phyloP scores from a whole-genome alignment of 2,329 filamentous ascomycete species.

The Cordyceps cicadae region DNA sequence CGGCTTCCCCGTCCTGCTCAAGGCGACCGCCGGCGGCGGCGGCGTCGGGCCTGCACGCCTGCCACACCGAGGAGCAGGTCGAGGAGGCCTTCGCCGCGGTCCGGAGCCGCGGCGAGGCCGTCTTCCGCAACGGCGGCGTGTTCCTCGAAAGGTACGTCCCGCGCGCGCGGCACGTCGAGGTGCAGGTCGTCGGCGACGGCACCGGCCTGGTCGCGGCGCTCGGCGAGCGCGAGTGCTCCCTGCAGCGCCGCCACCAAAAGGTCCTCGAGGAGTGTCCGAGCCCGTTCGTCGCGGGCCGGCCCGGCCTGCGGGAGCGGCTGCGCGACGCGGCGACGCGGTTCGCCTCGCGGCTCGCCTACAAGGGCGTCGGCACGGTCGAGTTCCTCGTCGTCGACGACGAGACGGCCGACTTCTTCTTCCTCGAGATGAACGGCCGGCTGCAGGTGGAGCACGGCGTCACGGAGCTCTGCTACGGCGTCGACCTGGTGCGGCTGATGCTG shows the following conservation, averaged over 20 bases:
- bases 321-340: background rate
- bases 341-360: slow-evolving; percentile 19
- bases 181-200: slow-evolving; percentile 35
- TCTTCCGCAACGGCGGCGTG: slow-evolving; percentile 20
- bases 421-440: slow-evolving; percentile 37
- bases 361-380: slow-evolving; percentile 32
- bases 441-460: slow-evolving; percentile 46
- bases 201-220: slow-evolving; percentile 27
- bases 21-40: slow-evolving; percentile 34
- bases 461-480: slow-evolving; percentile 66
- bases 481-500: slow-evolving; percentile 53
- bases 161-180: slow-evolving; percentile 33
- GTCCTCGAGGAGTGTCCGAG: slow-evolving; percentile 32
- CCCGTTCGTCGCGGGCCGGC: background rate
- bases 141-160: slow-evolving; percentile 32
- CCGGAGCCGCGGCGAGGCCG: background rate
- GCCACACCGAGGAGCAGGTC: background rate
- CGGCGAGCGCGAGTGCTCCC: slow-evolving; percentile 36
- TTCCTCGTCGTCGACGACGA: slow-evolving; percentile 29
- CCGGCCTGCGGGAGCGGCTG: background rate
- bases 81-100: background rate
- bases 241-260: slow-evolving; percentile 39
- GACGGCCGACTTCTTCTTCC: slow-evolving; percentile 30
- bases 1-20: slow-evolving; percentile 25
- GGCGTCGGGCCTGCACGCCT: slow-evolving; percentile 25